Evolutionary conservation across 2,329 filamentous ascomycete genomes (phyloP).

Genomic region (Elsinoe perseae): DNA sequence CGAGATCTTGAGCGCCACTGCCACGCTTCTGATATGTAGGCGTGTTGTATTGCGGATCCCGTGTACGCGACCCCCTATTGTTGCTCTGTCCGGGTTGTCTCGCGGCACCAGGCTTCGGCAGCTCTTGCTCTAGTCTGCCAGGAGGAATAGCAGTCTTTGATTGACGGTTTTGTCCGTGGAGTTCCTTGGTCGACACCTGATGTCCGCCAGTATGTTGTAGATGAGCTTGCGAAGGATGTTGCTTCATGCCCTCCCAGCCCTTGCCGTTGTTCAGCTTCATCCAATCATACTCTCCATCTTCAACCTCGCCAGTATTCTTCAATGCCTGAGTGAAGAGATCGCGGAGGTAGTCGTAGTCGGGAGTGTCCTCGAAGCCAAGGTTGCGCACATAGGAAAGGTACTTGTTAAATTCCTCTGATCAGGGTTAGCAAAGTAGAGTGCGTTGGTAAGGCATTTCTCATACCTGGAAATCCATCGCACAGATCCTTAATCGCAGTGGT

Average conservation of each 20-base stretch:
- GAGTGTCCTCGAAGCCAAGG: constrained; percentile 95
- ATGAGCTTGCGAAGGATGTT: constrained; percentile 62
- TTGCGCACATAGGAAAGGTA: constrained; percentile 97
- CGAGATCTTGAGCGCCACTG: constrained; percentile 70
- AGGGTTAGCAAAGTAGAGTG: constrained; percentile 32
- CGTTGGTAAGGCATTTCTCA: too few relatives aligned
- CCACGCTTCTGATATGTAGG: constrained; percentile 54
- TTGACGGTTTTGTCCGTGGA: constrained; percentile 66
- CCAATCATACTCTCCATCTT: constrained; percentile 99
- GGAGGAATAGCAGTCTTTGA: constrained; percentile 43
- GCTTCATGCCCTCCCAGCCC: constrained; percentile 77
- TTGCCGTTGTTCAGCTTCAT: constrained; percentile 95
- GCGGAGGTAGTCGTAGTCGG: constrained; percentile 95
- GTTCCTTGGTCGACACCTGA: constrained; percentile 75
- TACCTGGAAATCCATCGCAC: constrained; percentile 84
- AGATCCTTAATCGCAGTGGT: constrained; percentile 95
- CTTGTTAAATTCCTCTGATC: constrained; percentile 83
- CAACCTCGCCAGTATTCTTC: constrained; percentile 87
- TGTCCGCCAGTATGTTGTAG: constrained; percentile 67
- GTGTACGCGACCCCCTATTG: constrained; percentile 21
- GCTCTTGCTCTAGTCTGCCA: constrained; percentile 40
- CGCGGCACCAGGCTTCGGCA: constrained; percentile 55
- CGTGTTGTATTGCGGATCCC: constrained; percentile 26
- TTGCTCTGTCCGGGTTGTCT: constrained; percentile 57
- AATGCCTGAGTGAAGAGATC: constrained; percentile 94